Evolutionary conservation across 495 filamentous ascomycete species (phyloP), one percentile per base, ranked within the genome.

Genomic region (Beverwykella pulmonaria): DNA sequence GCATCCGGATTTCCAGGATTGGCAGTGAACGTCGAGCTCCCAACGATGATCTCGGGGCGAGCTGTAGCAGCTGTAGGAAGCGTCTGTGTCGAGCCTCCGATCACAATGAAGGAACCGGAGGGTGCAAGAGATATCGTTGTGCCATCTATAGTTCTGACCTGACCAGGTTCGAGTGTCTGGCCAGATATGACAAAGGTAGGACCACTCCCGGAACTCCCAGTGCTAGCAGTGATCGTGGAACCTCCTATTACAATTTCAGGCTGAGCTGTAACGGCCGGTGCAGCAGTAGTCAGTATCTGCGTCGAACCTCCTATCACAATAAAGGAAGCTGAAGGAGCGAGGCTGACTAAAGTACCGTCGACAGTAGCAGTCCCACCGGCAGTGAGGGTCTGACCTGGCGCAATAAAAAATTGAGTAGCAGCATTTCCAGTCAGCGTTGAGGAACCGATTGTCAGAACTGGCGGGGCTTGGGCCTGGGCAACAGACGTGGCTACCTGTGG

Each of bases 341-440:
- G 59, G 27, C 59, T 64, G 48, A 70, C 54, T 1, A 61, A 25
- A 14, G 67, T 74, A 2, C 74, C 74, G 59, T 56, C 58, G 14
- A 76, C 55, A 5, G 64, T 69, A 25, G 66, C 74, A 15, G 63
- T 50, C n/a, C 74, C 74, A 15, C 75, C 74, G 32, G 75, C 69
- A 3, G 71, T 73, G 0, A 77, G 64, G 6, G 72, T 44, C 17
- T 44, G 39, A 14, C 39, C 39, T 3, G 39, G 66, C 2, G 34
- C 65, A 10, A 78, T 59, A 57, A 67, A 71, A 60, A 70, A 78
- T 55, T 76, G 75, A 8, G 75, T 75, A 20, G 71, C 73, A 12
- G 76, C 75, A 53, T 78, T 76, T 1, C 65, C 70, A 0, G 74
- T 76, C 30, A 74, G 63, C 7, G 70, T 75, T 19, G 72, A 49